These are phyloP conservation scores for Croton setiger DNA, from an alignment of 441 rosid species.

Conservation along the genomic window DNA sequence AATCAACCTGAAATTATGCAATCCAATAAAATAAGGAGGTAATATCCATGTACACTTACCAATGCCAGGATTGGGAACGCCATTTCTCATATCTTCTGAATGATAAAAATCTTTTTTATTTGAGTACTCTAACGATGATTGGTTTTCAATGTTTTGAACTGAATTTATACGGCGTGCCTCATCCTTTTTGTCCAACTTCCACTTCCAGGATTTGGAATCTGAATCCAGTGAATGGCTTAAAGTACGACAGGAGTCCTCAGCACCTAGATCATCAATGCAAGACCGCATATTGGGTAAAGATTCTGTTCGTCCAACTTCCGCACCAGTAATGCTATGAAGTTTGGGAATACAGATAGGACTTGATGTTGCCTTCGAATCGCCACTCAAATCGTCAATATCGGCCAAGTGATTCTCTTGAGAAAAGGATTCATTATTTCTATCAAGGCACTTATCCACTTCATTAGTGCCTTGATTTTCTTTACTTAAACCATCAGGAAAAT, in stretches of 20 bases:
- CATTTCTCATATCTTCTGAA: slow-evolving; percentile 33
- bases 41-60: slow-evolving; percentile 47
- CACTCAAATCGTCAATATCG: slow-evolving; percentile 29
- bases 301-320: slow-evolving; percentile 40
- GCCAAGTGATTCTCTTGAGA: slow-evolving; percentile 26
- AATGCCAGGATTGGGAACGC: slow-evolving; percentile 34
- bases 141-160: slow-evolving; percentile 29
- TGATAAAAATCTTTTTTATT: slow-evolving; percentile 23
- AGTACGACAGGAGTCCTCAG: slow-evolving; percentile 31
- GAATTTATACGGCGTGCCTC: slow-evolving; percentile 28
- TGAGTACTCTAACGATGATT: slow-evolving; percentile 28
- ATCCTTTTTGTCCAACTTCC: slow-evolving; percentile 36
- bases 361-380: slow-evolving; percentile 33
- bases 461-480: slow-evolving; percentile 26
- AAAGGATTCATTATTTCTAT: slow-evolving; percentile 22
- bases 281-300: slow-evolving; percentile 73
- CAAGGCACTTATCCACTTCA: slow-evolving; percentile 22
- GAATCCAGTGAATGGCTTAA: slow-evolving; percentile 68
- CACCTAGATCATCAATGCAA: slow-evolving; percentile 27
- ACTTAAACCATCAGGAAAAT: slow-evolving; percentile 25
- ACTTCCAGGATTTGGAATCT: slow-evolving; percentile 32
- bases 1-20: slow-evolving; percentile 12
- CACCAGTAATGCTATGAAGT: slow-evolving; percentile 25
- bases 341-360: slow-evolving; percentile 49
- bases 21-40: neutral